These are phyloP conservation scores for Pseudogymnoascus destructans DNA, from an alignment of 2,329 filamentous ascomycete species.

Conservation along the genomic window DNA sequence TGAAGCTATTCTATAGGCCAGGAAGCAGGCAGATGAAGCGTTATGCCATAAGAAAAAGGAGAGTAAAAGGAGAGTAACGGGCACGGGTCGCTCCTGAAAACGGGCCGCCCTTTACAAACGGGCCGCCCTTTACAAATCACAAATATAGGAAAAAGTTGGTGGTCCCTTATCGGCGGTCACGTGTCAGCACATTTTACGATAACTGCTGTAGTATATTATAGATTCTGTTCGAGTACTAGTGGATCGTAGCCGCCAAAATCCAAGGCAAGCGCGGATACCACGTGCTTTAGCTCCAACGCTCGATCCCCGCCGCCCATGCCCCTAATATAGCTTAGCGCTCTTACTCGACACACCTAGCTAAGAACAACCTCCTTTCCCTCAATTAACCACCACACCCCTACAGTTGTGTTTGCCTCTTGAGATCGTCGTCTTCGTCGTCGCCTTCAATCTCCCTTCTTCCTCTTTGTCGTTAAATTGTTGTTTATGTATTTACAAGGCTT, in stretches of 20 bases:
- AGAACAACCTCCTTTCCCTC: conserved; percentile 8
- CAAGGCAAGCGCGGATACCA: conserved; percentile 3
- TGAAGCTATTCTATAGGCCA: no score
- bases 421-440: not conserved
- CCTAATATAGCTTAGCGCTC: not conserved
- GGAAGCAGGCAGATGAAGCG: no score
- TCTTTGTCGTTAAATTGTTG: not conserved
- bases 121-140: no score
- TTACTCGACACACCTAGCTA: conserved; percentile 1
- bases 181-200: no score
- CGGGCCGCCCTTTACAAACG: no score
- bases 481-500: conserved; percentile 3
- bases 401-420: conserved; percentile 1
- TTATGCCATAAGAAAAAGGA: no score
- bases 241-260: not conserved
- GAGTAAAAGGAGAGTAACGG: no score
- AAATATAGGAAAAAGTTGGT: no score
- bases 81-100: no score
- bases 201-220: no score
- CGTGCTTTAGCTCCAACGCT: conserved; percentile 1
- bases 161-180: no score
- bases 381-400: not conserved
- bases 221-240: not conserved
- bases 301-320: not conserved
- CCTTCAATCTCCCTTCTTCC: conserved; percentile 6